Base-by-base conservation (phyloP, 106 monocot genomes). In the Allium sativum region DNA sequence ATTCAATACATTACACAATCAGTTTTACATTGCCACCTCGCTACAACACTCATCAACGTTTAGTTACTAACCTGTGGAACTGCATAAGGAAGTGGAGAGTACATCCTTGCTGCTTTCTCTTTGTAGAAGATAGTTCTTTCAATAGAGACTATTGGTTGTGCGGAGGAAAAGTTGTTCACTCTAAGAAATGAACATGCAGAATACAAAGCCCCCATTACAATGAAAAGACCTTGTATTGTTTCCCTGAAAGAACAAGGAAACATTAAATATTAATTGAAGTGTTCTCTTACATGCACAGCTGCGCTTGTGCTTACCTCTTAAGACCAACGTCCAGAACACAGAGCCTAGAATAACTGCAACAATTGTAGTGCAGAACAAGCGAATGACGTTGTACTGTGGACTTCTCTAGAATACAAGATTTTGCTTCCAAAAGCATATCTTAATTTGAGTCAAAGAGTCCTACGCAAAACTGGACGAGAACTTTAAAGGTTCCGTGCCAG, bases 81-180 rank as follows among this genome's bases (percentile, higher is more conserved):
- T n/a, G n/a, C n/a, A n/a, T n/a, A n/a, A n/a, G n/a, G n/a, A n/a
- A n/a, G n/a, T n/a, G n/a, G n/a, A n/a, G n/a, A n/a, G n/a, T n/a
- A n/a, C n/a, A n/a, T n/a, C n/a, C n/a, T 58, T 20, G 82, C 59
- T 53, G 85, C 81, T 56, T 69, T 79, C 68, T 90, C 85, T 53
- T 85, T 65, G 56, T 85, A 85, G 40, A 71, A 89, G 10, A 89
- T 76, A 12, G 78, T 81, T 53, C 89, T 81, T 67, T 89, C 89
- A 45, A 76, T 66, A 4, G 72, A 70, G 46, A 85, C 55, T 53
- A 90, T 65, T 16, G 90, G 85, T 51, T 82, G 85, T 44, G 82
- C 68, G 7, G 78, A 64, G 40, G 76, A 69, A 5, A 84, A 42
- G 65, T 85, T 88, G 57, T 63, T 66, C 12, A 82, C 72, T 10